phyloP scores from a whole-genome alignment of 2,329 filamentous ascomycete genomes.

The Xylariaceae sp. region DNA sequence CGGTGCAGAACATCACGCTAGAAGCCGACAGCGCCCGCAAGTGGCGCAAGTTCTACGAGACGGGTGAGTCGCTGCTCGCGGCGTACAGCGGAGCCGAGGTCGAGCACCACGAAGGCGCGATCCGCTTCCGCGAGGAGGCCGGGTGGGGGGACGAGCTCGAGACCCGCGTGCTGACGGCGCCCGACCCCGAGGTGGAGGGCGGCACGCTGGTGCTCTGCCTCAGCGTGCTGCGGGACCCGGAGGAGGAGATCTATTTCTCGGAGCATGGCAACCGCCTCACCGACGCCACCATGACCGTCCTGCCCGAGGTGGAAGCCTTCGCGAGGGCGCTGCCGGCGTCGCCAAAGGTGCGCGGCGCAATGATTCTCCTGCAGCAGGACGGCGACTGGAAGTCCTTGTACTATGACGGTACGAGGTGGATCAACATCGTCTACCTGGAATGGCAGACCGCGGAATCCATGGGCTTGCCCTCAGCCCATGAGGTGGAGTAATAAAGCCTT shows the following conservation, averaged over 20 bases:
- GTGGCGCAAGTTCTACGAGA: slow-evolving; percentile 18
- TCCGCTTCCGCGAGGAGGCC: slow-evolving; percentile 7
- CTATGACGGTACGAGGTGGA: slow-evolving; percentile 30
- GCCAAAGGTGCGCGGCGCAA: slow-evolving; percentile 16
- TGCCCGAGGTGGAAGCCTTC: slow-evolving; percentile 26
- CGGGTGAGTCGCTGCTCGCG: slow-evolving; percentile 14
- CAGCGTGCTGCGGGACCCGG: slow-evolving; percentile 4
- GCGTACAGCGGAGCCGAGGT: slow-evolving; percentile 14
- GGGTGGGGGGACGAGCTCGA: slow-evolving; percentile 19
- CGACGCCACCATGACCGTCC: slow-evolving; percentile 16
- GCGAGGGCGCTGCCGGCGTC: neutral
- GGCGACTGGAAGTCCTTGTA: slow-evolving; percentile 29
- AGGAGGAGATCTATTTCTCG: slow-evolving; percentile 21
- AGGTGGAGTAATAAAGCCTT: neutral
- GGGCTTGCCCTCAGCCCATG: neutral
- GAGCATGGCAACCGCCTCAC: slow-evolving; percentile 14
- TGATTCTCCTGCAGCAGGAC: slow-evolving; percentile 24
- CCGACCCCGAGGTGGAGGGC: slow-evolving; percentile 29
- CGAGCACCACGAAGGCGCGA: slow-evolving; percentile 9
- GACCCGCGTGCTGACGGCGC: slow-evolving; percentile 19
- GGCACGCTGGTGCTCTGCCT: slow-evolving; percentile 28
- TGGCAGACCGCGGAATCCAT: slow-evolving; percentile 31
- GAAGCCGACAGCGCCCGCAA: slow-evolving; percentile 12
- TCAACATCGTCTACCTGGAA: slow-evolving; percentile 33
- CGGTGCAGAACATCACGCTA: slow-evolving; percentile 13